These are phyloP conservation scores for Adansonia grandidieri DNA, from an alignment of 441 rosid species.

Conservation along the genomic window DNA sequence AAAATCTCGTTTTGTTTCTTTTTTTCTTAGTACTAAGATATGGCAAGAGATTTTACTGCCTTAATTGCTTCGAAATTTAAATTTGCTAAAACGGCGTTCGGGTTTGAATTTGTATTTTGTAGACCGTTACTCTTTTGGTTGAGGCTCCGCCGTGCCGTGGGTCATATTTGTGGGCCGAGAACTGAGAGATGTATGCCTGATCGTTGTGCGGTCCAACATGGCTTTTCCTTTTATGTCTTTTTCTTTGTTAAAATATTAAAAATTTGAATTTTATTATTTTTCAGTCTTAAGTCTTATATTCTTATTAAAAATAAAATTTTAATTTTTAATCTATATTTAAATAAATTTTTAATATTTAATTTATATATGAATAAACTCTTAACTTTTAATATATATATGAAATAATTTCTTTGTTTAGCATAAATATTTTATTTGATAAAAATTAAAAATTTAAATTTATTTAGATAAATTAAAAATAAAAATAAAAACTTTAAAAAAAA, in stretches of 20 bases:
- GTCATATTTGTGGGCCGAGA: conserved; percentile 15
- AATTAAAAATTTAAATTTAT: too few species aligned
- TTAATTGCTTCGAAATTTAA: conserved; percentile 30
- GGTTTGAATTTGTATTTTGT: not conserved
- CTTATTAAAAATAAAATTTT: too few species aligned
- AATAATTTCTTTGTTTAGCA: too few species aligned
- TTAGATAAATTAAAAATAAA: too few species aligned
- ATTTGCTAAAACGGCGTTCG: conserved; percentile 17
- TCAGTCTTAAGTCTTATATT: too few species aligned
- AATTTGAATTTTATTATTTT: too few species aligned
- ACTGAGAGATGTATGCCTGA: not conserved
- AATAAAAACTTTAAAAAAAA: too few species aligned
- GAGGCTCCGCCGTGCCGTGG: conserved; percentile 23
- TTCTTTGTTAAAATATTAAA: not conserved
- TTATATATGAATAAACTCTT: too few species aligned
- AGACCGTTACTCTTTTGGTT: conserved; percentile 22
- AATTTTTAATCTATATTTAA: too few species aligned
- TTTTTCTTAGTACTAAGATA: not conserved
- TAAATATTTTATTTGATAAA: too few species aligned
- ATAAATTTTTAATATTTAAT: too few species aligned
- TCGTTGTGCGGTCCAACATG: not conserved
- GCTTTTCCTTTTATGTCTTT: not conserved
- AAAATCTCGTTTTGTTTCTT: not conserved
- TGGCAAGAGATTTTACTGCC: not conserved
- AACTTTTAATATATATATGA: too few species aligned